Percentiles rank a stretch among this genome's conserved stretches.
Conservation (phyloP, 129 eudicot genomes). For the Flaveria brownii region DNA sequence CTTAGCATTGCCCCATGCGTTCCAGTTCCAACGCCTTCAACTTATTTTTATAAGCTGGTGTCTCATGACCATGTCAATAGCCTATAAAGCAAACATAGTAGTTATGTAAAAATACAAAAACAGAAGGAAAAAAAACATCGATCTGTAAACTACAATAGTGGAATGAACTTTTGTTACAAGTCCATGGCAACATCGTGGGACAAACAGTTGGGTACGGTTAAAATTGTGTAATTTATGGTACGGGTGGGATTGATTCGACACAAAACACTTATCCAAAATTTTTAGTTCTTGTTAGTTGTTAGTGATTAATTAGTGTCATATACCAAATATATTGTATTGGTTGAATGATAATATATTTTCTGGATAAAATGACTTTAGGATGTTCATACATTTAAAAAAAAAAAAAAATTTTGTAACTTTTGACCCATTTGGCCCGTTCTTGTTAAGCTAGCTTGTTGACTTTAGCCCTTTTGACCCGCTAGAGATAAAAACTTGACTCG, state of each 20-base stretch:
- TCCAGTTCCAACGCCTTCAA: constrained; percentile 80
- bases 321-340: not conserved
- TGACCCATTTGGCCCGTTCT: not conserved
- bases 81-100: constrained; percentile 43
- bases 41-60: constrained; percentile 93
- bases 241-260: too few relatives aligned
- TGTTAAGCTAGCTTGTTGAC: not conserved
- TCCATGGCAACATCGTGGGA: not conserved
- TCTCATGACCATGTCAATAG: constrained; percentile 93
- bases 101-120: not conserved
- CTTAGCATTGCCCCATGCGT: constrained; percentile 70
- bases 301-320: not conserved
- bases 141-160: not conserved
- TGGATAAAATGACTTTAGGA: too few relatives aligned
- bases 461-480: not conserved
- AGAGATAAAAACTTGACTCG: not conserved
- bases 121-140: not conserved
- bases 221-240: too few relatives aligned
- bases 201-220: too few relatives aligned
- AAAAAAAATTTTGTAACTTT: not conserved
- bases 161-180: not conserved
- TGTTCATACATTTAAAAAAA: too few relatives aligned
- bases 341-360: too few relatives aligned
- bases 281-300: too few relatives aligned
- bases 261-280: too few relatives aligned